Conservation (phyloP, 768 basidiomycete genomes). For the Termitomyces sp. region DNA sequence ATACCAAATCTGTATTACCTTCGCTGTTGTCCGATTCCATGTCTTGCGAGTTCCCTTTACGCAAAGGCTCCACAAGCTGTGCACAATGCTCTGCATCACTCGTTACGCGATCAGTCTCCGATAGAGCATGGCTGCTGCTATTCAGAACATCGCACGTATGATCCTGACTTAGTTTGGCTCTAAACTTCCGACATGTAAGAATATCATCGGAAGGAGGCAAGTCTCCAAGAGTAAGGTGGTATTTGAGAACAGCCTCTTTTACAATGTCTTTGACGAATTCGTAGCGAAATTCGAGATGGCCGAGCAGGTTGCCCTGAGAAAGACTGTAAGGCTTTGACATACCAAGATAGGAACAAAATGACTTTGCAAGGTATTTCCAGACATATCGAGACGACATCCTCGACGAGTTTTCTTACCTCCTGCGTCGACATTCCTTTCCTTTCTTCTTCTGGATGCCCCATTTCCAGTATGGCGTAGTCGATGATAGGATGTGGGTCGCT, state of each 20-base stretch:
- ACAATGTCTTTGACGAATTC: slow-evolving; percentile 38
- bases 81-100: background rate
- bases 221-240: slow-evolving; percentile 48
- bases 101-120: background rate
- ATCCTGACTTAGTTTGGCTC: slow-evolving; percentile 53
- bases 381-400: slow-evolving; percentile 56
- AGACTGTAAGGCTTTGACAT: background rate
- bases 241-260: slow-evolving; percentile 40
- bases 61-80: background rate
- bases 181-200: slow-evolving; percentile 36
- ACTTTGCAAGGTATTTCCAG: slow-evolving; percentile 62
- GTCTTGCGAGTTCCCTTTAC: background rate
- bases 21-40: background rate
- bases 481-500: slow-evolving; percentile 49
- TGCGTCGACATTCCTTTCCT: slow-evolving; percentile 35
- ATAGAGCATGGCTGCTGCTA: background rate
- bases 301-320: slow-evolving; percentile 59
- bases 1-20: slow-evolving; percentile 9
- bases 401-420: slow-evolving; percentile 43
- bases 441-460: slow-evolving; percentile 26
- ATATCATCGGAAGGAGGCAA: slow-evolving; percentile 52
- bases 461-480: slow-evolving; percentile 40
- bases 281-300: slow-evolving; percentile 47
- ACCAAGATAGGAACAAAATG: slow-evolving; percentile 4
- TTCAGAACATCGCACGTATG: slow-evolving; percentile 25